A percentile compares a stretch with the other conserved stretches of the same genome.
These are phyloP conservation scores for Athelia psychrophila DNA, from an alignment of 1,284 basidiomycete genomes.

Conservation along the genomic window DNA sequence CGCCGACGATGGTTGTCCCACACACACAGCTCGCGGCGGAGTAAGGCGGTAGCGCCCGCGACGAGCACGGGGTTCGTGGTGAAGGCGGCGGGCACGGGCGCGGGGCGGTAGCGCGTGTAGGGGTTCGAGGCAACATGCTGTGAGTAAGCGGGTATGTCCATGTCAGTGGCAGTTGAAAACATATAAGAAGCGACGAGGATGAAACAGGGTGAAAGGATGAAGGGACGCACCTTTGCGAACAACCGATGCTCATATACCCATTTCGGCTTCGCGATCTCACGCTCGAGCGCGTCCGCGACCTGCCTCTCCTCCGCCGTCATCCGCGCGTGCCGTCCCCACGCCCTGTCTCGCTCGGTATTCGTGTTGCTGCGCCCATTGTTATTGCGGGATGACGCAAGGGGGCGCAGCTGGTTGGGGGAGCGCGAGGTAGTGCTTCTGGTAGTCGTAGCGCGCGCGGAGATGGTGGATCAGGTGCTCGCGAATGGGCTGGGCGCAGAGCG, in stretches of 20 bases:
- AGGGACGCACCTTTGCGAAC: slow-evolving; percentile 71
- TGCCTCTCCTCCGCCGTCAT: slow-evolving; percentile 49
- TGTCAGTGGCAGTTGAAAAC: not conserved
- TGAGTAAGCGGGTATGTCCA: slow-evolving; percentile 3
- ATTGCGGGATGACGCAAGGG: slow-evolving; percentile 15
- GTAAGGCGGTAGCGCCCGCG: slow-evolving; percentile 72
- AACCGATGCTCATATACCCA: slow-evolving; percentile 74
- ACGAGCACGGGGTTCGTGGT: slow-evolving; percentile 68
- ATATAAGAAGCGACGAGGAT: not conserved
- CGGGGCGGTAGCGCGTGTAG: slow-evolving; percentile 78
- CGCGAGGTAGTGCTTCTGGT: slow-evolving; percentile 75
- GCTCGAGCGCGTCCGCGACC: slow-evolving; percentile 61
- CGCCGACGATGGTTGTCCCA: slow-evolving; percentile 85
- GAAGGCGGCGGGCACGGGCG: slow-evolving; percentile 79
- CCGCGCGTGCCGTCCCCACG: slow-evolving; percentile 54
- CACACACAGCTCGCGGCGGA: slow-evolving; percentile 81
- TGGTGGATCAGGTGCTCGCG: slow-evolving; percentile 80
- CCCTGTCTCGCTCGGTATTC: slow-evolving; percentile 39
- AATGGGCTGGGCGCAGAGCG: slow-evolving; percentile 75
- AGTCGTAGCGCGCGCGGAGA: slow-evolving; percentile 73
- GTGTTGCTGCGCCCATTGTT: slow-evolving; percentile 19
- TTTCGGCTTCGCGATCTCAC: slow-evolving; percentile 52
- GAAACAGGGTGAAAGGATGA: not conserved
- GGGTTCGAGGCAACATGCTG: slow-evolving; percentile 87
- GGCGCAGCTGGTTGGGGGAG: slow-evolving; percentile 49